Conservation (phyloP, 495 filamentous ascomycete genomes). For the Chaetomium tenue region DNA sequence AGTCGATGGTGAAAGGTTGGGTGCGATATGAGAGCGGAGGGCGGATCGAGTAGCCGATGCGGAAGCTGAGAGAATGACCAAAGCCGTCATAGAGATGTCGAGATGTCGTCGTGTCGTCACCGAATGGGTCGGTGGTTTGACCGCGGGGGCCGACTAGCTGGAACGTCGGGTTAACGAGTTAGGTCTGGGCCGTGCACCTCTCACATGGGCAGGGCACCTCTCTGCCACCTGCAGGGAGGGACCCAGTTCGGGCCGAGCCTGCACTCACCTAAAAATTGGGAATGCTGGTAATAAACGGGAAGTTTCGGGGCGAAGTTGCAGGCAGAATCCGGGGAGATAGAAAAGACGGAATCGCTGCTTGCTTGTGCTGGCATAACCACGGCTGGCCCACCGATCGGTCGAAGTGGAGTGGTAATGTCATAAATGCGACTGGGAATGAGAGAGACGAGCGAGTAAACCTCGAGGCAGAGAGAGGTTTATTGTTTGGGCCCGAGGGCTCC, state of each 20-base stretch:
- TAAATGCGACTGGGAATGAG: background rate
- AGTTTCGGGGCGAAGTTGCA: background rate
- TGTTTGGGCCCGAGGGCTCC: too few relatives aligned
- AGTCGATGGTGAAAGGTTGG: slow-evolving; percentile 7
- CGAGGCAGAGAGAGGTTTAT: too few relatives aligned
- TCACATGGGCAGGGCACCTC: background rate
- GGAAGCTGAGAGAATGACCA: slow-evolving; percentile 12
- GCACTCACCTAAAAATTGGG: too few relatives aligned
- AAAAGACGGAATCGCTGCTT: background rate
- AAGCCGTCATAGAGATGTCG: slow-evolving; percentile 22
- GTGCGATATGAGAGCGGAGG: background rate
- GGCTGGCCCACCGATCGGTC: background rate
- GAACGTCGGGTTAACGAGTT: slow-evolving; percentile 6
- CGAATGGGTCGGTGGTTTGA: slow-evolving; percentile 2
- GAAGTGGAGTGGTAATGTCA: background rate
- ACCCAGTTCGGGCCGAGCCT: too few relatives aligned
- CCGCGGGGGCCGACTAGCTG: slow-evolving; percentile 16
- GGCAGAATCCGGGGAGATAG: background rate
- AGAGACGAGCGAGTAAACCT: background rate
- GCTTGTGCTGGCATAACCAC: too few relatives aligned
- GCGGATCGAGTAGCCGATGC: slow-evolving; percentile 2
- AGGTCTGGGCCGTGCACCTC: slow-evolving; percentile 5
- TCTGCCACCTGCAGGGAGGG: too few relatives aligned
- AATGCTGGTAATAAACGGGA: background rate
- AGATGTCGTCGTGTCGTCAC: slow-evolving; percentile 33